These are phyloP conservation scores for Ceriops decandra DNA, from an alignment of 345 rosid species.

Conservation along the genomic window DNA sequence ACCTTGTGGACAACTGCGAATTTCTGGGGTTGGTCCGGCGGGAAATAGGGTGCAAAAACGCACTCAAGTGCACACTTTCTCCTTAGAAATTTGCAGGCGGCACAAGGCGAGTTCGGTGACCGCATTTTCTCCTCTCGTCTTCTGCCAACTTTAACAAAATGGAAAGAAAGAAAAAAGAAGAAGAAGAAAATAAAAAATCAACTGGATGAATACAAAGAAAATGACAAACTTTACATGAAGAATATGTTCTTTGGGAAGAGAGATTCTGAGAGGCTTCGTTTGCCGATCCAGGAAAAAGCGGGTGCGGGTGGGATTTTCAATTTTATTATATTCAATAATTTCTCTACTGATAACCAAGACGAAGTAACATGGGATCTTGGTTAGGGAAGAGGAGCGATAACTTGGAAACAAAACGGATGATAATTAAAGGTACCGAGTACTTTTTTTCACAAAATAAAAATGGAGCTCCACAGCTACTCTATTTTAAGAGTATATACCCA, in stretches of 20 bases:
- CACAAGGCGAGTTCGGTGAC: constrained; percentile 1
- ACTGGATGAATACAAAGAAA: background rate
- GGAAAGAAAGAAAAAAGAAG: background rate
- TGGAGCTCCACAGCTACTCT: too few relatives aligned
- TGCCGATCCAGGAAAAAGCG: background rate
- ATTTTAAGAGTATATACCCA: too few relatives aligned
- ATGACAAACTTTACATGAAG: background rate
- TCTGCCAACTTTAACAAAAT: background rate
- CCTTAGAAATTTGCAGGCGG: background rate
- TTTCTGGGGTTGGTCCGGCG: constrained; percentile 3
- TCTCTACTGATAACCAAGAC: background rate
- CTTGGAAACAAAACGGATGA: background rate
- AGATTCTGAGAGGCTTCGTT: background rate
- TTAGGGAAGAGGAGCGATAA: background rate
- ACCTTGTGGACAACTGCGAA: background rate
- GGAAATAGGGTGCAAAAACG: constrained; percentile 3
- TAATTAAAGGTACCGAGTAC: background rate
- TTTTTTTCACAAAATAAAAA: background rate
- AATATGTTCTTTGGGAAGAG: background rate
- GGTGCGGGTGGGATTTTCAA: background rate
- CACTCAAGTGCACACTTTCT: background rate
- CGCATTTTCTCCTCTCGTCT: background rate
- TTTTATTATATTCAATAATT: background rate
- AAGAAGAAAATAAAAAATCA: background rate
- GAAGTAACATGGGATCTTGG: background rate